Base-by-base conservation (phyloP, 306 rosid genomes). In the Cucurbita moschata region DNA sequence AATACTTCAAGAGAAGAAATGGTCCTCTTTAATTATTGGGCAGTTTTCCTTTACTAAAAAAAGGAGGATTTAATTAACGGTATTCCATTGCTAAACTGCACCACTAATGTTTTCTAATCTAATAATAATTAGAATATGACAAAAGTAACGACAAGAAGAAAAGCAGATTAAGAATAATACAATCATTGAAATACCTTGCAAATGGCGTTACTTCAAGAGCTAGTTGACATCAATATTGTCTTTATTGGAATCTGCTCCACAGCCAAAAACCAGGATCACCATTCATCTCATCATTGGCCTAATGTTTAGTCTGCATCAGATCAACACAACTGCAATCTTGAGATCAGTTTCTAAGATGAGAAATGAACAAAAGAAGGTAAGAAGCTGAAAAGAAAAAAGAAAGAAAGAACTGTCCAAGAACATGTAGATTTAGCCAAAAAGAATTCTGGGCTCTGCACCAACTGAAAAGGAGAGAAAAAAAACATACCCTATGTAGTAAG, bases 131-230 rank as follows among this genome's bases (percentile, higher is more conserved):
- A 51, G 74, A 49, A 52, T 51, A 30, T 70, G 74, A 51, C 74
- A 35, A 50, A 70, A 50, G 59, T 15, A 70, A 70, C 3, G 74
- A 50, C 73, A 69, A 26, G 42, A 70, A 51, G 46, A 43, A 66
- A 46, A 66, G 55, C 42, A 64, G 71, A 64, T 64, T 64, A n/a
- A 10, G 47, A 70, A 51, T 70, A 50, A 38, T 30, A 49, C 58
- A 69, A 69, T 23, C 23, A 49, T 69, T 69, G 73, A 69, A 69
- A 69, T n/a, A 43, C 54, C 72, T 66, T 66, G 72, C 39, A 66
- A 66, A 66, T 66, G 72, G 39, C 12, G 54, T 44, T 42, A 12
- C 11, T 66, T 66, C 39, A 66, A 11, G 39, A 47, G 43, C 54
- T 14, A 47, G 73, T 68, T 46, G 73, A 68, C 73, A 68, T 68